Base-by-base conservation (phyloP, 73 alveolate species). In the Tetrahymena elliotti region DNA sequence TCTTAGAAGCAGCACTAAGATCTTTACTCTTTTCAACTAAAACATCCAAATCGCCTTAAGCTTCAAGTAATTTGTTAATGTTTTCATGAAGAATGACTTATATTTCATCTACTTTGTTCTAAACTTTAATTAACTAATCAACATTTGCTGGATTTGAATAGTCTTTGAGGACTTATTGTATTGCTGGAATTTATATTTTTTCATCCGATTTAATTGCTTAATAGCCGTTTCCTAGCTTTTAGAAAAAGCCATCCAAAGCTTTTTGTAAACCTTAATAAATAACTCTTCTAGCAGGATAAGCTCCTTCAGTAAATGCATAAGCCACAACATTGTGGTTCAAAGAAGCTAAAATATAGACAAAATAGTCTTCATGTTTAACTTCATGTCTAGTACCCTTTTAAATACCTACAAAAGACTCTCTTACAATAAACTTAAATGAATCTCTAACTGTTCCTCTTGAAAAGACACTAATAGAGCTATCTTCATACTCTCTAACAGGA, bases 71-170 rank as follows among this genome's bases (percentile, higher is more conserved):
- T 88, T 94, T 94, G 33, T 94, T 94, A 33, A 94, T 94, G 37
- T 94, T 94, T 34, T 94, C 96, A 88, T 94, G 96, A 22, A 94
- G 53, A 2, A 94, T 88, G 18, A 94, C 93, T n/a, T 94, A 52
- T 3, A 94, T 94, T 88, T 94, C 96, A 88, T 94, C 96, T 52
- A 94, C 95, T 83, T 94, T 94, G 2, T 68, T 88, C 82, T 94
- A 88, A 40, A 94, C 96, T 39, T 52, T 54, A n/a, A 52, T 27
- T 6, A 94, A 84, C 53, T 94, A 83, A 94, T 94, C 96, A 33
- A 94, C 96, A 40, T 94, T 94, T 68, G 93, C 93, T 35, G 96
- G 96, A 52, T 94, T 95, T n/a, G 93, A 40, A 41, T 94, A 94
- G 12, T 88, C 95, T 47, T 88, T 83, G 18, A 83, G 11, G 84